phyloP scores from a whole-genome alignment of 108 stramenopile genomes.

The Bacterosira constricta region DNA sequence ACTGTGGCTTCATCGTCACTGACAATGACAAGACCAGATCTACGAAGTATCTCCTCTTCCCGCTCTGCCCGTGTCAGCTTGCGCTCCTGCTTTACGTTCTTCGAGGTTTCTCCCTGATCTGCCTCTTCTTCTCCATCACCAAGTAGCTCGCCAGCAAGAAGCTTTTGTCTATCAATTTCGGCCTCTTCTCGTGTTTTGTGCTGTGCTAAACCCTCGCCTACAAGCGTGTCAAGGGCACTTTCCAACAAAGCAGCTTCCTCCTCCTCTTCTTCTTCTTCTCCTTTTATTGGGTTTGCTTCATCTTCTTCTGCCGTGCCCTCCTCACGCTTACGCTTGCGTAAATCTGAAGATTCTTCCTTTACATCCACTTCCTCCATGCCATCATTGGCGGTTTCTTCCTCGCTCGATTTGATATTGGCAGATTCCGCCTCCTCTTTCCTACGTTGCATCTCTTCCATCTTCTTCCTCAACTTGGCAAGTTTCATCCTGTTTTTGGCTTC shows the following conservation, averaged over 20 bases:
- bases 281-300: slow-evolving; percentile 42
- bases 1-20: slow-evolving; percentile 81
- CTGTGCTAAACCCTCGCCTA: slow-evolving; percentile 52
- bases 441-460: slow-evolving; percentile 77
- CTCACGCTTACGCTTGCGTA: slow-evolving; percentile 41
- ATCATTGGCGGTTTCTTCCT: slow-evolving; percentile 21
- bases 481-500: slow-evolving; percentile 61
- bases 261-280: slow-evolving; percentile 49
- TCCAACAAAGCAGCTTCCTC: slow-evolving; percentile 77
- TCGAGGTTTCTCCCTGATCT: slow-evolving; percentile 23
- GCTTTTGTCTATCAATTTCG: slow-evolving; percentile 74
- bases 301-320: slow-evolving; percentile 33
- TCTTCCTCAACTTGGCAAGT: slow-evolving; percentile 75
- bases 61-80: slow-evolving; percentile 59
- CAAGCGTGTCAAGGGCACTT: slow-evolving; percentile 69
- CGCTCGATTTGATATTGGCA: slow-evolving; percentile 21
- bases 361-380: slow-evolving; percentile 35
- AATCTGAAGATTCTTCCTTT: slow-evolving; percentile 11
- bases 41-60: slow-evolving; percentile 66
- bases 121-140: slow-evolving; percentile 64
- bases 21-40: slow-evolving; percentile 72
- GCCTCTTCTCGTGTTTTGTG: slow-evolving; percentile 84
- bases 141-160: slow-evolving; percentile 72
- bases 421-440: slow-evolving; percentile 58
- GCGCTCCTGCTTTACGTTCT: slow-evolving; percentile 13